A percentile compares a stretch with the other conserved stretches of the same genome.
These are phyloP conservation scores for Castanea mollissima DNA, from an alignment of 306 rosid species.

Conservation along the genomic window DNA sequence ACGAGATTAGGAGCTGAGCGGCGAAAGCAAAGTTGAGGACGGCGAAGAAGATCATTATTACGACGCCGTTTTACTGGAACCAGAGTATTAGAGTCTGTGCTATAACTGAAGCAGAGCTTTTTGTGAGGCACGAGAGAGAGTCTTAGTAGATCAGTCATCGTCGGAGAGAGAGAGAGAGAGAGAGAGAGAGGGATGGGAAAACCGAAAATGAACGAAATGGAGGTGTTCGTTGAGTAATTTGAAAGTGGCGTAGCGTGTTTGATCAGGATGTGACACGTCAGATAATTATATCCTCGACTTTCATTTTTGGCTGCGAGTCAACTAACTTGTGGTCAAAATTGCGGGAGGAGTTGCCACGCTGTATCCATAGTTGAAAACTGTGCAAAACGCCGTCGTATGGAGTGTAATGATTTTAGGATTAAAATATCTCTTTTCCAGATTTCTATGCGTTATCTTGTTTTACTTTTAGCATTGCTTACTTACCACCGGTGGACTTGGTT, in stretches of 20 bases:
- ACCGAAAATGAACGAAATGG: neutral
- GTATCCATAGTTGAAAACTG: neutral
- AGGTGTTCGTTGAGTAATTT: conserved; percentile 18
- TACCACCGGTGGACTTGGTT: neutral
- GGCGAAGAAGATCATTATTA: neutral
- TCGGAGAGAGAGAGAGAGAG: conserved; percentile 8
- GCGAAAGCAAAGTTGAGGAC: conserved; percentile 16
- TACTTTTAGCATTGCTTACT: neutral
- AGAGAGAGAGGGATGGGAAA: conserved; percentile 3
- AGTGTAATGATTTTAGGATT: neutral
- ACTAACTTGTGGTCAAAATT: neutral
- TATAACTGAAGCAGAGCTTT: conserved; percentile 27
- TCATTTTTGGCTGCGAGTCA: neutral
- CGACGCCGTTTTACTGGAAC: conserved; percentile 30
- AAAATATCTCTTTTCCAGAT: conserved; percentile 1
- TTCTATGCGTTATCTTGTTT: conserved; percentile 33
- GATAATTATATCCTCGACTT: neutral
- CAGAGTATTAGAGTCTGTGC: conserved; percentile 25
- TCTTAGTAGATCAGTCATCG: conserved; percentile 46
- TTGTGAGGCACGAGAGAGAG: conserved; percentile 40
- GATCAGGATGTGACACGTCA: conserved; percentile 20
- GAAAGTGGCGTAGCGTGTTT: no score
- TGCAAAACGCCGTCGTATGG: conserved; percentile 31
- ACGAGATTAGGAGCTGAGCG: conserved; percentile 19
- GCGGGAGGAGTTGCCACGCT: neutral